Evolutionary conservation across 75 land plant genomes (phyloP).

Genomic region (Cupressus sempervirens): DNA sequence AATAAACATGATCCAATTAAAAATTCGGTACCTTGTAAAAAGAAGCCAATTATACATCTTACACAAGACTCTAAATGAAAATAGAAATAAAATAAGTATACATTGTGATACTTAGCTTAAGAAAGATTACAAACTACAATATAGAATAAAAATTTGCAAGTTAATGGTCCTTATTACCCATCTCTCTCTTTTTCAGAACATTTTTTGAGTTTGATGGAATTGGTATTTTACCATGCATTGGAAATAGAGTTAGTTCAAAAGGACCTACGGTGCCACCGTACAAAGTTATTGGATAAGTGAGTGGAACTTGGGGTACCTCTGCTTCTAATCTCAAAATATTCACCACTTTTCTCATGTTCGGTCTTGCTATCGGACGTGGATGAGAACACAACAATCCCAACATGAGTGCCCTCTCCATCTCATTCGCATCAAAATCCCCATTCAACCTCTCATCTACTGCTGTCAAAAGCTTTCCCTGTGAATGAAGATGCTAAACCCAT

Average conservation of each 20-base stretch:
- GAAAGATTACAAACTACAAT: no score
- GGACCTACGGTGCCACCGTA: not conserved
- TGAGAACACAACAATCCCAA: conserved; percentile 43
- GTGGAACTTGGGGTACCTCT: conserved; percentile 23
- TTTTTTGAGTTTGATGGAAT: no score
- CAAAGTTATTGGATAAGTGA: not conserved
- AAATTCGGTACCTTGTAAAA: no score
- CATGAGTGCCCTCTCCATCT: conserved; percentile 33
- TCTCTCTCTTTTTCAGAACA: no score
- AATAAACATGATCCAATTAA: no score
- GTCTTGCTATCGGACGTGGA: conserved; percentile 27
- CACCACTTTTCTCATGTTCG: conserved; percentile 26
- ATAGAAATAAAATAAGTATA: no score
- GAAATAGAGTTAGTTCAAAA: conserved; percentile 35
- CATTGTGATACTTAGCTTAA: no score
- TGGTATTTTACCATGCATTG: no score
- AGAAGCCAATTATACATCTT: no score
- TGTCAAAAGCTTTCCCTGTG: conserved; percentile 20
- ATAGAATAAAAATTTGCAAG: no score
- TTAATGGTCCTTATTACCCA: no score
- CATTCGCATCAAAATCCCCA: conserved; percentile 13
- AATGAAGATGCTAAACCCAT: conserved; percentile 48
- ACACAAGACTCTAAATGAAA: no score
- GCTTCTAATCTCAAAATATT: conserved; percentile 25
- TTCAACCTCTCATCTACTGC: conserved; percentile 40